These are phyloP conservation scores for Tricholoma bakamatsutake DNA, from an alignment of 768 basidiomycete genomes.

Conservation along the genomic window DNA sequence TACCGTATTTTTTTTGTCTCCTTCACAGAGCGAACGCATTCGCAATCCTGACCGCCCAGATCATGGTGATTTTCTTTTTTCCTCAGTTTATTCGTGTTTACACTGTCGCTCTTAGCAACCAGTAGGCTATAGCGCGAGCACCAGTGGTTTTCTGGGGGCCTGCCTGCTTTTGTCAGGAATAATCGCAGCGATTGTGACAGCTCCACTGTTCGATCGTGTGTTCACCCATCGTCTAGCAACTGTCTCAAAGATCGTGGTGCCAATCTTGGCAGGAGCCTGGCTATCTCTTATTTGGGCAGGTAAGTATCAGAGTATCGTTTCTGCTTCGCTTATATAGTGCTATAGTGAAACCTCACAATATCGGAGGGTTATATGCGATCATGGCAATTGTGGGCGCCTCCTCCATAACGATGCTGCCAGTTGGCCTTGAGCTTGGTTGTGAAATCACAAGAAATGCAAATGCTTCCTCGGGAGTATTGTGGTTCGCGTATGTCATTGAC, in stretches of 20 bases:
- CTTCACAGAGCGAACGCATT: constrained; percentile 55
- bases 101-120: constrained; percentile 44
- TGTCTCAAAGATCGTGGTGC: constrained; percentile 54
- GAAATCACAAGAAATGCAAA: constrained; percentile 80
- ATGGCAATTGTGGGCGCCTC: constrained; percentile 63
- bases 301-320: constrained; percentile 23
- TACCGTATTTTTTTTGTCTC: neutral
- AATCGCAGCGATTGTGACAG: constrained; percentile 56
- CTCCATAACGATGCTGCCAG: constrained; percentile 66
- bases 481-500: constrained; percentile 54
- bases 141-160: constrained; percentile 66
- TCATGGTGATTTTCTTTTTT: constrained; percentile 45
- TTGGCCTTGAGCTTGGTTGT: constrained; percentile 71
- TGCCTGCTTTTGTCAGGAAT: constrained; percentile 66
- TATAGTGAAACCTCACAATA: constrained; percentile 57
- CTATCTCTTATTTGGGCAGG: constrained; percentile 78
- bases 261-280: constrained; percentile 59
- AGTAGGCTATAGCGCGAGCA: constrained; percentile 60
- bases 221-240: constrained; percentile 67
- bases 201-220: constrained; percentile 80
- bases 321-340: neutral
- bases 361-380: constrained; percentile 54
- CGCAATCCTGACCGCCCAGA: constrained; percentile 59
- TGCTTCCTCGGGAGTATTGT: constrained; percentile 68
- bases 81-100: neutral